These are phyloP conservation scores for Funneliformis mosseae DNA, from an alignment of 192 early-diverging fungal genomes.

Conservation along the genomic window DNA sequence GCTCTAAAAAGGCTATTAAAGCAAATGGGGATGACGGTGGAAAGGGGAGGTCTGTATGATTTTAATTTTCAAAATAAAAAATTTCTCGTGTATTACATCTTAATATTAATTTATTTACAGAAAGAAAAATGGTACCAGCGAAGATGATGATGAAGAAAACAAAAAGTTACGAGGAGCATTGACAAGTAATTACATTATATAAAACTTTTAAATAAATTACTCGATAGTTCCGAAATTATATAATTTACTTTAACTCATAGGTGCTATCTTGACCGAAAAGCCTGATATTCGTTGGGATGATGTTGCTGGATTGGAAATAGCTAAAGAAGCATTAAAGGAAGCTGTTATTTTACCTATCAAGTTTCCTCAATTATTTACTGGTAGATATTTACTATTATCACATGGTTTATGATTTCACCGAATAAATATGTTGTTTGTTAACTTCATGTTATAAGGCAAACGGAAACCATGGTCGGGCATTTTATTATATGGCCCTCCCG, in stretches of 20 bases:
- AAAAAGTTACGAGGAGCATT: conserved; percentile 51
- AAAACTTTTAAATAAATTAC: not conserved
- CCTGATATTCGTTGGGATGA: conserved; percentile 98
- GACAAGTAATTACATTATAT: conserved; percentile 26
- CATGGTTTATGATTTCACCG: not conserved
- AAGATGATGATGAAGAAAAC: conserved; percentile 49
- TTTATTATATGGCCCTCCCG: conserved; percentile 94
- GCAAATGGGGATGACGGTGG: conserved; percentile 51
- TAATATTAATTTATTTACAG: conserved; percentile 30
- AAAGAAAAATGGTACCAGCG: conserved; percentile 45
- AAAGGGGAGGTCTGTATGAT: conserved; percentile 36
- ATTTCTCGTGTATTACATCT: conserved; percentile 14
- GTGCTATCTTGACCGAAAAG: conserved; percentile 93
- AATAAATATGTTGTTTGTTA: not conserved
- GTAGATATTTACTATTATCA: conserved; percentile 26
- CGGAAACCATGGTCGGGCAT: conserved; percentile 97
- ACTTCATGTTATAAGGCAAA: conserved; percentile 57
- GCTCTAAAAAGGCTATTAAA: conserved; percentile 57
- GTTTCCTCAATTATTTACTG: conserved; percentile 96
- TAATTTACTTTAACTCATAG: conserved; percentile 31
- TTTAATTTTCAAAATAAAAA: conserved; percentile 33
- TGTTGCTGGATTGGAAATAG: conserved; percentile 92
- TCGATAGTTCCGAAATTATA: not conserved
- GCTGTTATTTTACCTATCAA: conserved; percentile 98
- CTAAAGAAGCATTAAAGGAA: conserved; percentile 97